phyloP scores from a whole-genome alignment of 441 rosid genomes.

The Erysimum pusillum region DNA sequence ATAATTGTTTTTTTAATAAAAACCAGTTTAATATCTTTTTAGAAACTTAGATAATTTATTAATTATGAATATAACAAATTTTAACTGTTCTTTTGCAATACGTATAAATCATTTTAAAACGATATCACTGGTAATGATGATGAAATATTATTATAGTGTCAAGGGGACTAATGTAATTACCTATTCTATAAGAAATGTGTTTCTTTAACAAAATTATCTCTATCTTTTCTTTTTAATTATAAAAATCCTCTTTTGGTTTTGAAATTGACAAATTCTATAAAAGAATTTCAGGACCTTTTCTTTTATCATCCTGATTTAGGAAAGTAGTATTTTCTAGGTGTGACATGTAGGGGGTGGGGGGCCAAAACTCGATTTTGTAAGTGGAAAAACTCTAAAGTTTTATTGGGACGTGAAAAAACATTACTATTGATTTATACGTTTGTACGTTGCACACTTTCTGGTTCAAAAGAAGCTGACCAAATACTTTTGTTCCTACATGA shows the following conservation, averaged over 20 bases:
- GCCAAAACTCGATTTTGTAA: slow-evolving; percentile 1
- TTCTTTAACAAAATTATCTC: background rate
- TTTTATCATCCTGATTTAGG: slow-evolving; percentile 4
- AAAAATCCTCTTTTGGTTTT: slow-evolving; percentile 15
- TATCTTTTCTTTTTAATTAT: background rate
- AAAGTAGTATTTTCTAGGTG: slow-evolving; percentile 16
- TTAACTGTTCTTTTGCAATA: background rate
- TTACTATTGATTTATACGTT: slow-evolving; percentile 8
- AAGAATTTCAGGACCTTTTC: background rate
- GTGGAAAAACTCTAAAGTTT: slow-evolving; percentile 23
- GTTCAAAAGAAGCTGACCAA: background rate
- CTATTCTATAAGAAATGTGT: background rate
- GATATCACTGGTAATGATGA: background rate
- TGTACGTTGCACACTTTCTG: slow-evolving; percentile 1
- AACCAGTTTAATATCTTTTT: background rate
- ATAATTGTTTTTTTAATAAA: no score
- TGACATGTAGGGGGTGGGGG: slow-evolving; percentile 12
- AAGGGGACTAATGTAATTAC: background rate
- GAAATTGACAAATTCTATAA: slow-evolving; percentile 2
- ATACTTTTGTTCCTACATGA: background rate
- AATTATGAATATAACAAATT: background rate
- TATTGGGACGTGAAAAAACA: slow-evolving; percentile 23
- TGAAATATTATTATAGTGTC: background rate
- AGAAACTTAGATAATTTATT: no score
- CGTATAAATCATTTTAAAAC: background rate